Conservation (phyloP, 352 stramenopile species). For the Globisporangium iwayamae region DNA sequence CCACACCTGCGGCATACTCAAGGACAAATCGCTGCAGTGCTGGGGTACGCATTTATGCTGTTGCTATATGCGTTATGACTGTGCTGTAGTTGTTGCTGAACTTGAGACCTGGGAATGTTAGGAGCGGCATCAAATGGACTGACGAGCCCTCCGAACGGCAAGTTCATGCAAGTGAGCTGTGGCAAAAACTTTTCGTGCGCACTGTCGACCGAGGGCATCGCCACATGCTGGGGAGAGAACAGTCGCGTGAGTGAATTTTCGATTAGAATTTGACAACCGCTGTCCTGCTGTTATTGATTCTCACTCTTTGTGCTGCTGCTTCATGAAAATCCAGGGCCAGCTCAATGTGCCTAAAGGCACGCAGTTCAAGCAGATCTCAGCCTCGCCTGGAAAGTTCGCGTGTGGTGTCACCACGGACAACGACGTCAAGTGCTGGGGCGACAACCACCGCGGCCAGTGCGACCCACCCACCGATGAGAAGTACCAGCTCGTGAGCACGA, state of each 20-base stretch:
- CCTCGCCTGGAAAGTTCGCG: constrained; percentile 54
- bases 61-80: not conserved
- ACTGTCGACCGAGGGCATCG: constrained; percentile 41
- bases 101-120: constrained; percentile 11
- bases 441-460: constrained; percentile 65
- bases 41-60: constrained; percentile 40
- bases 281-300: too few species aligned
- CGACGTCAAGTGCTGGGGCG: constrained; percentile 64
- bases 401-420: constrained; percentile 61
- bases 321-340: constrained; percentile 34
- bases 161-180: constrained; percentile 77
- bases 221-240: constrained; percentile 71
- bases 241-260: constrained; percentile 26
- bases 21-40: constrained; percentile 71
- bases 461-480: constrained; percentile 37
- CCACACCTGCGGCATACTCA: constrained; percentile 77
- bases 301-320: not conserved
- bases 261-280: too few species aligned
- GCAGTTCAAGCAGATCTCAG: constrained; percentile 63
- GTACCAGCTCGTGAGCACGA: constrained; percentile 68
- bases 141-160: constrained; percentile 34
- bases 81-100: too few species aligned
- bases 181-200: constrained; percentile 67
- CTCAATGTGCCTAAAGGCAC: constrained; percentile 32
- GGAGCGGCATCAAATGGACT: constrained; percentile 32